Evolutionary conservation across 345 rosid species (phyloP).

Genomic region (Psidium friedrichsthalianum): DNA sequence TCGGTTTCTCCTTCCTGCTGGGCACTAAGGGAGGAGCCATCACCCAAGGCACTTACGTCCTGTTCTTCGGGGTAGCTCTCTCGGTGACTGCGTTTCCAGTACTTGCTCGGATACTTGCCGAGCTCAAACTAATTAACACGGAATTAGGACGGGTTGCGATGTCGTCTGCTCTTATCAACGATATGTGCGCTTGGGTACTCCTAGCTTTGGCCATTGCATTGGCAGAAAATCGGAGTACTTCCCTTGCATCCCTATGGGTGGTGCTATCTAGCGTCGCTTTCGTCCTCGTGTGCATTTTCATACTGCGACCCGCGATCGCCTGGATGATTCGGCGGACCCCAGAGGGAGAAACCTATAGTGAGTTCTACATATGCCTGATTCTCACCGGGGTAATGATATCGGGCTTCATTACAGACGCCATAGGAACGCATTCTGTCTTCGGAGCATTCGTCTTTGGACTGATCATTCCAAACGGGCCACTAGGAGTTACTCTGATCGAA

Average conservation of each 20-base stretch:
- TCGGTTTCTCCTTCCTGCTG: slow-evolving; percentile 39
- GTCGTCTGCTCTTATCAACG: slow-evolving; percentile 89
- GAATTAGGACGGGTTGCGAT: slow-evolving; percentile 81
- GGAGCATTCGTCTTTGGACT: slow-evolving; percentile 94
- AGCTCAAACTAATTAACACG: slow-evolving; percentile 78
- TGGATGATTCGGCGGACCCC: slow-evolving; percentile 79
- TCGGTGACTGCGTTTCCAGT: slow-evolving; percentile 96
- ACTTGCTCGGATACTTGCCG: slow-evolving; percentile 80
- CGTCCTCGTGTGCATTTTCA: slow-evolving; percentile 35
- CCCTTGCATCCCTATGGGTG: slow-evolving; percentile 69
- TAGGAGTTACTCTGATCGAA: slow-evolving; percentile 78
- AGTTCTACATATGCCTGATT: slow-evolving; percentile 67
- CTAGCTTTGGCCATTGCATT: slow-evolving; percentile 72
- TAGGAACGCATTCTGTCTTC: slow-evolving; percentile 89
- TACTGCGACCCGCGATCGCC: slow-evolving; percentile 53
- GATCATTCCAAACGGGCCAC: slow-evolving; percentile 82
- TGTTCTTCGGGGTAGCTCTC: slow-evolving; percentile 83
- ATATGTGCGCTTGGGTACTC: slow-evolving; percentile 87
- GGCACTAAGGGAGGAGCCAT: not conserved
- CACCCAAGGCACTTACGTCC: slow-evolving; percentile 41
- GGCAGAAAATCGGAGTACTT: slow-evolving; percentile 41
- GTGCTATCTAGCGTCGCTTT: slow-evolving; percentile 46
- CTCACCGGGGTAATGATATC: slow-evolving; percentile 93
- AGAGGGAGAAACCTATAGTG: slow-evolving; percentile 80
- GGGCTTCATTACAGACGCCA: slow-evolving; percentile 84